A percentile compares a stretch with the other conserved stretches of the same genome.
phyloP scores from a whole-genome alignment of 768 basidiomycete genomes.

The Panus rudis region DNA sequence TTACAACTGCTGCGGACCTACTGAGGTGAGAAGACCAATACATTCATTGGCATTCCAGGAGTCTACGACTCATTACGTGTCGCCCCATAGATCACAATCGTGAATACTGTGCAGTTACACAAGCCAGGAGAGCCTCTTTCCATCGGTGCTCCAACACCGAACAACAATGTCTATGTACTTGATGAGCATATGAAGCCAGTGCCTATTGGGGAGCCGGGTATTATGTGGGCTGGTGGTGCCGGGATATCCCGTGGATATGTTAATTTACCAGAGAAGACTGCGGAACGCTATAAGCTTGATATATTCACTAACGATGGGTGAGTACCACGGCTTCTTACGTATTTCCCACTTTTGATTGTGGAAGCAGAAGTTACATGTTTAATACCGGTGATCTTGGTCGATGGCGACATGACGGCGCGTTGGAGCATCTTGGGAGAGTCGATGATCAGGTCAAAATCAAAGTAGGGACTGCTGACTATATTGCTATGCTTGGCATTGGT shows the following conservation, averaged over 20 bases:
- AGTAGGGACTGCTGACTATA: conserved; percentile 20
- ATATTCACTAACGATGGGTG: conserved; percentile 44
- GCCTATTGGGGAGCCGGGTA: conserved; percentile 29
- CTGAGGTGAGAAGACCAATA: conserved; percentile 38
- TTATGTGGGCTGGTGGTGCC: conserved; percentile 62
- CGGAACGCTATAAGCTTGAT: conserved; percentile 43
- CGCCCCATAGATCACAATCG: conserved; percentile 40
- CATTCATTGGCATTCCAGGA: background rate
- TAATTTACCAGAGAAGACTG: conserved; percentile 47
- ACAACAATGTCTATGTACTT: conserved; percentile 39
- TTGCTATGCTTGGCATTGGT: background rate
- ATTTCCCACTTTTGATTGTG: background rate
- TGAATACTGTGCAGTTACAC: conserved; percentile 50
- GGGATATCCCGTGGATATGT: conserved; percentile 51
- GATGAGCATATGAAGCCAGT: conserved; percentile 26
- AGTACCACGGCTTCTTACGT: conserved; percentile 10
- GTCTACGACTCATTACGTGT: background rate
- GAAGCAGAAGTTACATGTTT: conserved; percentile 37
- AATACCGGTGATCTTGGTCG: conserved; percentile 57
- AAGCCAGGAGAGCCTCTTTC: conserved; percentile 31
- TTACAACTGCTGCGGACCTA: conserved; percentile 51
- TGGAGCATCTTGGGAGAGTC: conserved; percentile 52
- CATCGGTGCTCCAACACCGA: conserved; percentile 49
- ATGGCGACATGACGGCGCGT: conserved; percentile 44
- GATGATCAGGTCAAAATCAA: conserved; percentile 64